Percentiles rank a stretch among this genome's conserved stretches.
phyloP scores from a whole-genome alignment of 257 asterid species.

The Petrea volubilis region DNA sequence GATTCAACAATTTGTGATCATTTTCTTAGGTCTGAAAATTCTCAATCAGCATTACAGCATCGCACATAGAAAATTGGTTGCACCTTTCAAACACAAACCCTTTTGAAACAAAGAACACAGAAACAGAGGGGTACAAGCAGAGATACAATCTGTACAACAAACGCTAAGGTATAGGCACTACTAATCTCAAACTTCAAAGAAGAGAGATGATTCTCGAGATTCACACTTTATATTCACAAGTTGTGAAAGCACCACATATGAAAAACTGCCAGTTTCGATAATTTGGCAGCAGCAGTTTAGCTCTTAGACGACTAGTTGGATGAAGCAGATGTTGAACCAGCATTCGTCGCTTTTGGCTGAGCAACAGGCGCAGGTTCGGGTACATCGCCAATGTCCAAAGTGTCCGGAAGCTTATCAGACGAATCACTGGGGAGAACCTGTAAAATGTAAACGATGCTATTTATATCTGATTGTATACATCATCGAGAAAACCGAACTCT shows the following conservation, averaged over 20 bases:
- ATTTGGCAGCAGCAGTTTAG: constrained; percentile 31
- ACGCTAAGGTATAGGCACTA: constrained; percentile 2
- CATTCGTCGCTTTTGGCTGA: constrained; percentile 35
- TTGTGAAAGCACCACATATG: background rate
- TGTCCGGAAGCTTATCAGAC: constrained; percentile 71
- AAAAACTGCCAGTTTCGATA: background rate
- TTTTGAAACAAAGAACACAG: too few species aligned
- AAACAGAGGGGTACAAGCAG: constrained; percentile 10
- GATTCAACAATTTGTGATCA: background rate
- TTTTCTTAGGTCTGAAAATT: background rate
- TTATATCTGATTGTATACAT: background rate
- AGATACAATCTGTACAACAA: constrained; percentile 31
- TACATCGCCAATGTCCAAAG: constrained; percentile 85
- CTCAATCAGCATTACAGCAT: background rate
- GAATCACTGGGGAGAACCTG: constrained; percentile 48
- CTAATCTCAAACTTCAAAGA: constrained; percentile 10
- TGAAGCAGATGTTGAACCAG: constrained; percentile 54
- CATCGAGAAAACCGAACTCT: background rate
- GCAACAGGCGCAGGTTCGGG: constrained; percentile 42
- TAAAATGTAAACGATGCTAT: background rate
- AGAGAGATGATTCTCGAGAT: background rate
- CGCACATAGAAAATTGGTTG: constrained; percentile 9
- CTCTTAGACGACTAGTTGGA: constrained; percentile 36
- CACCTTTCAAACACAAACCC: background rate
- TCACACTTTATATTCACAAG: constrained; percentile 20